A percentile compares a stretch with the other conserved stretches of the same genome.
Conservation (phyloP, 345 rosid genomes). For the Dovyalis caffra region DNA sequence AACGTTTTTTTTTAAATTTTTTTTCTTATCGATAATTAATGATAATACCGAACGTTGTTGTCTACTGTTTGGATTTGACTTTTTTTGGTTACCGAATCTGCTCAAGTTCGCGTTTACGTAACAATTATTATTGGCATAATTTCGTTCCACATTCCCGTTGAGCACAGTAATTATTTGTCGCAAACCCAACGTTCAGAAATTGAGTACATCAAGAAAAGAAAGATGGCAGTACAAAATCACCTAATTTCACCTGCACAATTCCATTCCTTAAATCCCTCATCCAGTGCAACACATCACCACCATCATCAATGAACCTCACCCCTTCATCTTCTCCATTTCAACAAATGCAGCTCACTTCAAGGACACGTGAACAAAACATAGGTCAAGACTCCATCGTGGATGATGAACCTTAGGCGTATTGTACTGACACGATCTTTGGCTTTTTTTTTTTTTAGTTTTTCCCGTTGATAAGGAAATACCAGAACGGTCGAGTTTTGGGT, state of each 20-base stretch:
- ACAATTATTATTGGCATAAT: not conserved
- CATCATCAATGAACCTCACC: not conserved
- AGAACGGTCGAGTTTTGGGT: slow-evolving; percentile 18
- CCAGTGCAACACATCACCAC: not conserved
- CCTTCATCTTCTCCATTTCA: not conserved
- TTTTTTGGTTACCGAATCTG: not conserved
- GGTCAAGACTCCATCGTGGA: not conserved
- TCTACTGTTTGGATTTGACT: not conserved
- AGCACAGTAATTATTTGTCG: not conserved
- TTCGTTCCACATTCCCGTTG: not conserved
- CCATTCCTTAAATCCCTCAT: not conserved
- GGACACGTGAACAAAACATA: not conserved
- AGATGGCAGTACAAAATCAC: not conserved
- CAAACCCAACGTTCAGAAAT: not conserved
- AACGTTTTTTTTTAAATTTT: too few relatives aligned
- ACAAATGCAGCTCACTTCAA: not conserved
- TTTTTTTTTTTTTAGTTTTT: not conserved
- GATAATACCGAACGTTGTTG: too few relatives aligned
- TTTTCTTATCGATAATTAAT: too few relatives aligned
- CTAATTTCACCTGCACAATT: too few relatives aligned
- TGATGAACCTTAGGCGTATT: not conserved
- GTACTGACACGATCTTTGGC: not conserved
- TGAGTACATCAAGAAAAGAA: not conserved
- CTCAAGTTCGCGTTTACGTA: not conserved
- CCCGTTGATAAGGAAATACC: not conserved